Evolutionary conservation across 2,329 filamentous ascomycete genomes (phyloP).

Genomic region (Claviceps quebecensis): DNA sequence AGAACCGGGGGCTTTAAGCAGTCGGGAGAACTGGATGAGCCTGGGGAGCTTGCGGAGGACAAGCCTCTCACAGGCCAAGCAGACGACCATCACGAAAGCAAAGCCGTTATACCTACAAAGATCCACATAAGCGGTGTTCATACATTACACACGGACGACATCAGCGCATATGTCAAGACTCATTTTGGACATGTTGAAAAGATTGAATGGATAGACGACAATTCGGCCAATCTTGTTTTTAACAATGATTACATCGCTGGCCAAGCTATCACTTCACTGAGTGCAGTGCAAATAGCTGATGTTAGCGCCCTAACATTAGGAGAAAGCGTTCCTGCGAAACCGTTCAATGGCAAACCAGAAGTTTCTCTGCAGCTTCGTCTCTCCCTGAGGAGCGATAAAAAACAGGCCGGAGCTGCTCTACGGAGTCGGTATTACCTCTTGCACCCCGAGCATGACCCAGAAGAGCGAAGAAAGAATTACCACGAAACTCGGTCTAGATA

Average conservation of each 20-base stretch:
- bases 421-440: slow-evolving; percentile 85
- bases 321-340: slow-evolving; percentile 56
- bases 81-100: slow-evolving; percentile 12
- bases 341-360: slow-evolving; percentile 53
- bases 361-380: slow-evolving; percentile 57
- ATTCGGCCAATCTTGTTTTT: slow-evolving; percentile 77
- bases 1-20: slow-evolving; percentile 14
- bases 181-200: slow-evolving; percentile 48
- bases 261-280: slow-evolving; percentile 40
- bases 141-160: slow-evolving; percentile 64
- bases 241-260: slow-evolving; percentile 35
- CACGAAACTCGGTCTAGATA: slow-evolving; percentile 46
- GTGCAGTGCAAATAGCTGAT: slow-evolving; percentile 37
- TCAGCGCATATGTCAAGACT: slow-evolving; percentile 59
- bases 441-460: slow-evolving; percentile 78
- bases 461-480: slow-evolving; percentile 50
- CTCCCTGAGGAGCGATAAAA: slow-evolving; percentile 63
- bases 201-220: slow-evolving; percentile 93
- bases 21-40: slow-evolving; percentile 23
- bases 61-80: slow-evolving; percentile 9
- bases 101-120: slow-evolving; percentile 35
- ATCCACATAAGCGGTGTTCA: slow-evolving; percentile 78
- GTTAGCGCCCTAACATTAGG: slow-evolving; percentile 41
- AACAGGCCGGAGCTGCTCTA: slow-evolving; percentile 62
- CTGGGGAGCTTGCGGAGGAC: slow-evolving; percentile 24